Percentiles rank a stretch among this genome's conserved stretches.
Conservation (phyloP, 768 basidiomycete species). For the Boletus pseudopeckii region DNA sequence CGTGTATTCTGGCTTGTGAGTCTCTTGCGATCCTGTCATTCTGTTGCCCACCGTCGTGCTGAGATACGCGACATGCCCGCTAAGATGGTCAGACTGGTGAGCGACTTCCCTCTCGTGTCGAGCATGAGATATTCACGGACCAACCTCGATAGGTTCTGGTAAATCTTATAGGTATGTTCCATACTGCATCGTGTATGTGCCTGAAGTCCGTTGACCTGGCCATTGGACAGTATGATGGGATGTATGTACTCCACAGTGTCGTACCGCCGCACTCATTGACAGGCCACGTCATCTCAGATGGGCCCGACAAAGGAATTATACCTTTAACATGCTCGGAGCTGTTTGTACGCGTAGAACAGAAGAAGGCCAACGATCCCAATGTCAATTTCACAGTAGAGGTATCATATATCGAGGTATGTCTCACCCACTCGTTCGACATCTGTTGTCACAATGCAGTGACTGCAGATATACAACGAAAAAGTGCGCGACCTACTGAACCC, state of each 20-base stretch:
- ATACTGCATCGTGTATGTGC: not conserved
- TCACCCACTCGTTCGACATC: not conserved
- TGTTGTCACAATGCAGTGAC: not conserved
- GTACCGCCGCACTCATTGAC: constrained; percentile 4
- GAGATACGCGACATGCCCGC: not conserved
- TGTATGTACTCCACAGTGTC: constrained; percentile 51
- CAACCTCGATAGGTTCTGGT: constrained; percentile 61
- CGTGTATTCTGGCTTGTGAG: constrained; percentile 98
- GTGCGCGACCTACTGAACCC: constrained; percentile 97
- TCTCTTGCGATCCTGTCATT: constrained; percentile 23
- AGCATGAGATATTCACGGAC: constrained; percentile 3
- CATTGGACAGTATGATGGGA: constrained; percentile 80
- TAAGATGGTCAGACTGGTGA: constrained; percentile 82
- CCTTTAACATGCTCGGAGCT: constrained; percentile 93
- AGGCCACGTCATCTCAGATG: constrained; percentile 51
- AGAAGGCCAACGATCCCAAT: constrained; percentile 61
- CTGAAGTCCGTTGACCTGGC: constrained; percentile 4
- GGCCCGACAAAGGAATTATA: constrained; percentile 95
- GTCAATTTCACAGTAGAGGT: constrained; percentile 90
- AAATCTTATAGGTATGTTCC: constrained; percentile 82
- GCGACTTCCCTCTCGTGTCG: constrained; percentile 22
- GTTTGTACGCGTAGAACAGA: constrained; percentile 74
- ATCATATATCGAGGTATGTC: constrained; percentile 88
- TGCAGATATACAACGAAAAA: constrained; percentile 93
- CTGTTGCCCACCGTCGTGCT: not conserved